phyloP scores from a whole-genome alignment of 1,284 basidiomycete species.

The Blastosporella zonata region DNA sequence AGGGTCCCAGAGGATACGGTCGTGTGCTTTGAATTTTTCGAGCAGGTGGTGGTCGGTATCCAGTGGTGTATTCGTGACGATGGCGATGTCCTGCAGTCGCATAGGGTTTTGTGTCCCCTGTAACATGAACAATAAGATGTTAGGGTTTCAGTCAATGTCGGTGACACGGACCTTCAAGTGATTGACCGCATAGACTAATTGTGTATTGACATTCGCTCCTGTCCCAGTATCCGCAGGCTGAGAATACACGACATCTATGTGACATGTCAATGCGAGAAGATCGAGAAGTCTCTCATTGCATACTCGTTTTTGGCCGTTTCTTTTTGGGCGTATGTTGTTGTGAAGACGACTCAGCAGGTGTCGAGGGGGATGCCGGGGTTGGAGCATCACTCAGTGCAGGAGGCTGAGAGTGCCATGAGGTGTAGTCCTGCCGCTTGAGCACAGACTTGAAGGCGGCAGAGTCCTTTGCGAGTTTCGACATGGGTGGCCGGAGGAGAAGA shows the following conservation, averaged over 20 bases:
- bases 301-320: slow-evolving; percentile 68
- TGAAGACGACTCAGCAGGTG: slow-evolving; percentile 25
- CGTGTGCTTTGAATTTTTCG: slow-evolving; percentile 78
- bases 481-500: slow-evolving; percentile 25
- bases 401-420: slow-evolving; percentile 71
- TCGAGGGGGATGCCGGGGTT: slow-evolving; percentile 24
- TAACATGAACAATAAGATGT: neutral
- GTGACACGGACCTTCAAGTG: slow-evolving; percentile 60
- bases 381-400: slow-evolving; percentile 16
- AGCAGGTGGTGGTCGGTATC: slow-evolving; percentile 70
- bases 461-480: slow-evolving; percentile 66
- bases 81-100: slow-evolving; percentile 81
- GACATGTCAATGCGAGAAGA: slow-evolving; percentile 15
- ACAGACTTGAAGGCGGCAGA: slow-evolving; percentile 63
- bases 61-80: slow-evolving; percentile 72
- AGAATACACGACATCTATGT: slow-evolving; percentile 70
- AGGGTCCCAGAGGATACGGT: slow-evolving; percentile 74
- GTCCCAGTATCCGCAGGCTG: slow-evolving; percentile 84
- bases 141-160: slow-evolving; percentile 1
- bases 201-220: slow-evolving; percentile 81
- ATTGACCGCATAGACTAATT: slow-evolving; percentile 81
- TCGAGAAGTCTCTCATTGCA: slow-evolving; percentile 27
- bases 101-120: slow-evolving; percentile 76
- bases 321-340: slow-evolving; percentile 42
- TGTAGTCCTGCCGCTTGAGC: slow-evolving; percentile 60